Evolutionary conservation across 176 grass and related monocot species (phyloP), one percentile per base, ranked within the genome.

Genomic region (Oryza glaberrima): DNA sequence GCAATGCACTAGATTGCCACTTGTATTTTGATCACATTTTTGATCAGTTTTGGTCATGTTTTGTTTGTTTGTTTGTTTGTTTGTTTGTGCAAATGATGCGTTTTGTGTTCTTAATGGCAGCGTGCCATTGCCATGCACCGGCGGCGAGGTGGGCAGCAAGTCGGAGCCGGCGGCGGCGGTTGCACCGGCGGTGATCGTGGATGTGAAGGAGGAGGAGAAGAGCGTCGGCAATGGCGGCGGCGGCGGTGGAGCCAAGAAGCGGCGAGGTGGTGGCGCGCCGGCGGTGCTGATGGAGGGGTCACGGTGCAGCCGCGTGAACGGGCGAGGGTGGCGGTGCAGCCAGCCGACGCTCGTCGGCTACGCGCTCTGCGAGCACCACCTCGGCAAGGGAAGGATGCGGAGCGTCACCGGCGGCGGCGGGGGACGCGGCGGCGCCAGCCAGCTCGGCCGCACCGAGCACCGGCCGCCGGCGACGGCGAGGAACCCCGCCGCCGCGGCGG

Each of bases 331-430:
- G 92, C 87, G 89, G 16, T 97, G 94, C 76, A 88, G 94, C 84
- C 94, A 97, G 90, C 85, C 82, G 13, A 97, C 94, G 36, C 92
- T 92, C 12, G 92, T 90, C 5, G 92, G 94, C 0, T 97, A 97
- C 86, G 88, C 89, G 26, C 89, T 97, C 65, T 97, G 94, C 88
- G 94, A 94, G 81, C 90, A 97, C 88, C 94, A 97, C 83, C 87
- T 97, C 67, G 94, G 94, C 80, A 97, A 97, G 75, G 92, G 92
- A 22, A 82, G 93, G 73, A 82, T 90, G 63, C 68, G 91, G 81
- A 91, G 85, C 87, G 75, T 87, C 0, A 8, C 74, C 17, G 77
- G 61, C 14, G 72, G 28, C 13, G 77, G 61, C 13, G 72, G 35
- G 0, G 88, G 47, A 11, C 68, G 90, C 1, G 14, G 82, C 19